These are phyloP conservation scores for Cytidiella melzeri DNA, from an alignment of 768 basidiomycete species.

Conservation along the genomic window DNA sequence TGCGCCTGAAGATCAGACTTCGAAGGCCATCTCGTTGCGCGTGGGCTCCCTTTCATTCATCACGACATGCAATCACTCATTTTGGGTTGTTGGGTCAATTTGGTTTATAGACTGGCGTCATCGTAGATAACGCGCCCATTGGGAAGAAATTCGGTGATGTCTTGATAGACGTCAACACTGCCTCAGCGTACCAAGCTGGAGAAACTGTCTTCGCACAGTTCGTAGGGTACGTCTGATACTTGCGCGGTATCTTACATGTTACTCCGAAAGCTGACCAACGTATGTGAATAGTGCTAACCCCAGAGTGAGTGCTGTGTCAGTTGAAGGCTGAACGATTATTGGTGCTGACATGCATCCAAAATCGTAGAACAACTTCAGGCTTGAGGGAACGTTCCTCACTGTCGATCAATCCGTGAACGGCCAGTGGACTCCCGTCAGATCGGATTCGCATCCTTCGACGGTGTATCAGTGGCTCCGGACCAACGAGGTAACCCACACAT, in stretches of 20 bases:
- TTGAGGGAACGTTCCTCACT: slow-evolving; percentile 67
- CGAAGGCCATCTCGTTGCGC: slow-evolving; percentile 62
- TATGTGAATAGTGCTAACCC: slow-evolving; percentile 50
- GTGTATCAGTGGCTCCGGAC: slow-evolving; percentile 58
- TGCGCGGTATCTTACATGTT: too few relatives aligned
- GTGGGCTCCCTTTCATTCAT: slow-evolving; percentile 26
- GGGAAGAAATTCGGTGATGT: slow-evolving; percentile 60
- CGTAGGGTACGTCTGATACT: slow-evolving; percentile 44
- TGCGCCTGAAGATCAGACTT: slow-evolving; percentile 57
- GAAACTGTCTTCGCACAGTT: slow-evolving; percentile 58
- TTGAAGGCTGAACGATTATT: background rate
- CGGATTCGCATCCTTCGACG: slow-evolving; percentile 79
- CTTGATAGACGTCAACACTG: slow-evolving; percentile 43
- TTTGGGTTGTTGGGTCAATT: background rate
- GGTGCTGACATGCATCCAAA: background rate
- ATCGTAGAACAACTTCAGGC: slow-evolving; percentile 64
- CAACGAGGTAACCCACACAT: slow-evolving; percentile 44
- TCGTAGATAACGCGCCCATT: slow-evolving; percentile 52
- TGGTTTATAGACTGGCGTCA: slow-evolving; percentile 45
- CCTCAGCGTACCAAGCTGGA: slow-evolving; percentile 45
- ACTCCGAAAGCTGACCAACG: too few relatives aligned
- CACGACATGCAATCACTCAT: background rate
- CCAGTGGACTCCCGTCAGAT: slow-evolving; percentile 52
- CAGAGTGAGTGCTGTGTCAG: slow-evolving; percentile 37
- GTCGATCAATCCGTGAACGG: slow-evolving; percentile 47